Conservation (phyloP, 768 basidiomycete genomes). For the Coprinopsis sp. region DNA sequence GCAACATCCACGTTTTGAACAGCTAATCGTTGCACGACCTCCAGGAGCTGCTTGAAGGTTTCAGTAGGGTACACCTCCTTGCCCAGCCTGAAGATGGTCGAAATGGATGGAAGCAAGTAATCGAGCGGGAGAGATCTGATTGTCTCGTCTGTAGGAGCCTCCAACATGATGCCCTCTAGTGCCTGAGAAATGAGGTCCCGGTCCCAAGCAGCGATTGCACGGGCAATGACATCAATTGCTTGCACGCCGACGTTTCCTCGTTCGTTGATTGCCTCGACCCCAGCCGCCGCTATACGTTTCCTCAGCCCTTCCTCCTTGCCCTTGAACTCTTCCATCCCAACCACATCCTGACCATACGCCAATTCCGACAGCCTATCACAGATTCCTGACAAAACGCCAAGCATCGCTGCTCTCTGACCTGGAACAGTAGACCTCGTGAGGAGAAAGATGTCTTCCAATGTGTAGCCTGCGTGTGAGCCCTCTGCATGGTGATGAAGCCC, state of each 20-base stretch:
- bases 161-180: constrained; percentile 47
- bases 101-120: constrained; percentile 46
- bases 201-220: constrained; percentile 67
- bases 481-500: constrained; percentile 92
- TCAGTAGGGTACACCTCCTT: constrained; percentile 42
- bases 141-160: constrained; percentile 21
- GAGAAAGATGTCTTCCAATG: constrained; percentile 78
- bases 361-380: constrained; percentile 32
- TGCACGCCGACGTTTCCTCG: constrained; percentile 61
- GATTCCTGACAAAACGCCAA: constrained; percentile 64
- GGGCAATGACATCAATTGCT: constrained; percentile 73
- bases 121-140: constrained; percentile 34
- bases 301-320: constrained; percentile 46
- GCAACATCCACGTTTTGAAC: constrained; percentile 54
- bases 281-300: constrained; percentile 61
- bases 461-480: constrained; percentile 77
- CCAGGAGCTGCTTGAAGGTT: constrained; percentile 52
- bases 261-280: constrained; percentile 60
- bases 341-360: constrained; percentile 27
- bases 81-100: constrained; percentile 26
- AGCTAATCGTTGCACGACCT: constrained; percentile 56
- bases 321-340: constrained; percentile 30
- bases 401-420: constrained; percentile 79
- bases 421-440: constrained; percentile 77
- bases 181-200: constrained; percentile 21